Evolutionary conservation across 1,139 yeast genomes (phyloP).

Genomic region (Taphrina populina): DNA sequence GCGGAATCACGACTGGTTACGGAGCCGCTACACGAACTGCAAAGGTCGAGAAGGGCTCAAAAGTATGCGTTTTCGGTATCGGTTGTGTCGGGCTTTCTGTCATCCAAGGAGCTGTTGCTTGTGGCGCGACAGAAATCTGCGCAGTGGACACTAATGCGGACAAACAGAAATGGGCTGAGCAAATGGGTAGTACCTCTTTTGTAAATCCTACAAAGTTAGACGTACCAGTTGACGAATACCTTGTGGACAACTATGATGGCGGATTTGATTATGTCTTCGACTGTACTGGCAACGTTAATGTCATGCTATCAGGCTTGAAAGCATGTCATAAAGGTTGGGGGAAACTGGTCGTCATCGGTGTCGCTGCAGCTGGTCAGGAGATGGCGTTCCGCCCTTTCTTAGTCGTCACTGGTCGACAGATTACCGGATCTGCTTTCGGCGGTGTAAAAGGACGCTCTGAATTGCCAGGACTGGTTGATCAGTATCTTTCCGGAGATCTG

Average conservation of each 20-base stretch:
- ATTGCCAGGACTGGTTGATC: slow-evolving; percentile 85
- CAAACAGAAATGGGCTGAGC: slow-evolving; percentile 79
- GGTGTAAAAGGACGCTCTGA: slow-evolving; percentile 98
- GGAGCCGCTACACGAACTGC: slow-evolving; percentile 98
- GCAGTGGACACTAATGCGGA: slow-evolving; percentile 82
- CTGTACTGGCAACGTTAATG: slow-evolving; percentile 93
- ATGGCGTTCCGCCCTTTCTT: slow-evolving; percentile 97
- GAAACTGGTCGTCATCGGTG: slow-evolving; percentile 88
- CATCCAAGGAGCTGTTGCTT: slow-evolving; percentile 85
- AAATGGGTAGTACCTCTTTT: slow-evolving; percentile 95
- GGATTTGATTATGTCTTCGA: slow-evolving; percentile 95
- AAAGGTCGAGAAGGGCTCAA: slow-evolving; percentile 85
- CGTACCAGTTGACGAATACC: slow-evolving; percentile 73
- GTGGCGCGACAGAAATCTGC: slow-evolving; percentile 78
- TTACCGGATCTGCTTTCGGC: slow-evolving; percentile 98
- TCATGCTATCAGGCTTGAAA: slow-evolving; percentile 94
- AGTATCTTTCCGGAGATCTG: slow-evolving; percentile 75
- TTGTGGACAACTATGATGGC: slow-evolving; percentile 89
- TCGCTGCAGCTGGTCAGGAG: slow-evolving; percentile 97
- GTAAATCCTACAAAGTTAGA: slow-evolving; percentile 79
- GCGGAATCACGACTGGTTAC: slow-evolving; percentile 97
- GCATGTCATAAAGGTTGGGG: slow-evolving; percentile 99
- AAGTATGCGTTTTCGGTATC: slow-evolving; percentile 94
- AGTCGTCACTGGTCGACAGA: slow-evolving; percentile 95
- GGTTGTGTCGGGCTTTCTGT: slow-evolving; percentile 96